Conservation (phyloP, 1,139 yeast genomes). For the Geotrichum bryndzae region DNA sequence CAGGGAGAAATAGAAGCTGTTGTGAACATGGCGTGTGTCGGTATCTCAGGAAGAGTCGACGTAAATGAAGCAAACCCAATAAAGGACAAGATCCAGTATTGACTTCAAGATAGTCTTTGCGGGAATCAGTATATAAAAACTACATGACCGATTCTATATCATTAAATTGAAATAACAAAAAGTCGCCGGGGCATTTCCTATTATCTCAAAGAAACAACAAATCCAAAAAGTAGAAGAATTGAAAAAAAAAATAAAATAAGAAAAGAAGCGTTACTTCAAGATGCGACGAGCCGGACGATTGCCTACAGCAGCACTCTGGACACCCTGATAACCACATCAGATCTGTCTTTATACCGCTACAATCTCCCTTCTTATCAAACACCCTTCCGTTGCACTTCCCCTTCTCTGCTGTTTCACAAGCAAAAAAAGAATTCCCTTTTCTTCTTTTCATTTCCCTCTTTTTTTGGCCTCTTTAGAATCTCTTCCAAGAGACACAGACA, state of each 20-base stretch:
- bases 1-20: background rate
- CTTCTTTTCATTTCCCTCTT: background rate
- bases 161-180: slow-evolving; percentile 5
- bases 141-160: background rate
- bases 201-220: background rate
- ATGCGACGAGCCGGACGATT: background rate
- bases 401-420: background rate
- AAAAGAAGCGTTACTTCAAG: background rate
- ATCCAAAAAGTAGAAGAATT: background rate
- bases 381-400: background rate
- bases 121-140: background rate
- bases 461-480: background rate
- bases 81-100: background rate
- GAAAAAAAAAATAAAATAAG: background rate
- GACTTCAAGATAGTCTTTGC: background rate
- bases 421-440: background rate
- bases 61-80: background rate
- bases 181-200: background rate
- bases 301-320: background rate
- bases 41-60: slow-evolving; percentile 5
- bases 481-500: slow-evolving; percentile 12
- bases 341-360: background rate
- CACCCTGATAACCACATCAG: background rate
- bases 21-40: slow-evolving; percentile 2
- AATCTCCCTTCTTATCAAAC: background rate